Percentiles rank a stretch among this genome's conserved stretches.
phyloP scores from a whole-genome alignment of 768 basidiomycete genomes.

The Boletus fagicola region DNA sequence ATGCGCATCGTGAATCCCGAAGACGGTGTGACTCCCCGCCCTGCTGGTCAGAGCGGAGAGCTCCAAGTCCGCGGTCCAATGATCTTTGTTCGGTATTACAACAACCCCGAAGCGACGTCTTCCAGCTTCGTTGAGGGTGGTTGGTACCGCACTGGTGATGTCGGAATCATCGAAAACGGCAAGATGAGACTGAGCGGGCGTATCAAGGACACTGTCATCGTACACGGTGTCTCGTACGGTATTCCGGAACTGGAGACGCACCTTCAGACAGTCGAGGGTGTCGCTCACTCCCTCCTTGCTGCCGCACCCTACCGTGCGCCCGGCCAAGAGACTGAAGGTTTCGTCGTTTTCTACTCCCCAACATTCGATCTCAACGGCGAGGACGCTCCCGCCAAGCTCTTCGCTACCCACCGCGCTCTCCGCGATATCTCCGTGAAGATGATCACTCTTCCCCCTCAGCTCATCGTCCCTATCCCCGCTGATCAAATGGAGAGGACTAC shows the following conservation, averaged over 20 bases:
- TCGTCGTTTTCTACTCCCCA: slow-evolving; percentile 37
- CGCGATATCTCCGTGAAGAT: slow-evolving; percentile 30
- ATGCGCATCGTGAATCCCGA: slow-evolving; percentile 36
- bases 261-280: slow-evolving; percentile 37
- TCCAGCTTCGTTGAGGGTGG: slow-evolving; percentile 45
- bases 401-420: slow-evolving; percentile 32
- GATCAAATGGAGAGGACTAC: slow-evolving; percentile 42
- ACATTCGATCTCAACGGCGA: slow-evolving; percentile 23
- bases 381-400: slow-evolving; percentile 27
- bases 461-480: slow-evolving; percentile 15
- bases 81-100: neutral
- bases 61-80: slow-evolving; percentile 2
- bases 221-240: slow-evolving; percentile 2
- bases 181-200: slow-evolving; percentile 24
- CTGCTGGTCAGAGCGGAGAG: neutral
- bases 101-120: slow-evolving; percentile 1
- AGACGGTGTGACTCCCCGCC: slow-evolving; percentile 28
- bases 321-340: slow-evolving; percentile 40
- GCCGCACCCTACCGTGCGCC: slow-evolving; percentile 38
- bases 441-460: slow-evolving; percentile 13
- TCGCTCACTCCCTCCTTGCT: slow-evolving; percentile 33
- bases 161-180: slow-evolving; percentile 38
- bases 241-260: slow-evolving; percentile 32
- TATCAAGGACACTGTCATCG: slow-evolving; percentile 1
- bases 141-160: slow-evolving; percentile 64